phyloP scores from a whole-genome alignment of 176 grass and related monocot genomes.

The Eleusine indica region DNA sequence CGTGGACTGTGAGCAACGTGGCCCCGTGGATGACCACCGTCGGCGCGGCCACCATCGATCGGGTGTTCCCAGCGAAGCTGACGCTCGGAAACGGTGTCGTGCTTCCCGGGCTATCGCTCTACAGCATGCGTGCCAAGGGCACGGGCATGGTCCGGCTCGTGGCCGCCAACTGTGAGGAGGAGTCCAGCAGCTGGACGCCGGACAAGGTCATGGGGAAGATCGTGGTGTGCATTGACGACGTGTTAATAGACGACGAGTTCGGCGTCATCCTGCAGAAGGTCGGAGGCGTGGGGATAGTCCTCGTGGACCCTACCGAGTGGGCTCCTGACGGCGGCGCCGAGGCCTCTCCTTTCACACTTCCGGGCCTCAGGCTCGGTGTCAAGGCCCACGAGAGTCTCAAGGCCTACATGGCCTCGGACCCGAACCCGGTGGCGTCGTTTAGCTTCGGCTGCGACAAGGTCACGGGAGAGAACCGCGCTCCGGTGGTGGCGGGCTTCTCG shows the following conservation, averaged over 20 bases:
- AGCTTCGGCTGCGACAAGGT: neutral
- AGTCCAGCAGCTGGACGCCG: neutral
- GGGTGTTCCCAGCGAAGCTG: neutral
- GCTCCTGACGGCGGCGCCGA: neutral
- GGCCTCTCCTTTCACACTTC: conserved; percentile 18
- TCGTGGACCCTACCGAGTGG: neutral
- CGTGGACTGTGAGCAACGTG: neutral
- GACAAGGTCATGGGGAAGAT: neutral
- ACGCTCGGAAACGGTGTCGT: neutral
- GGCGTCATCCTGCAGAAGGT: neutral
- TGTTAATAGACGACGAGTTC: too few relatives aligned
- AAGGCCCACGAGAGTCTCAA: neutral
- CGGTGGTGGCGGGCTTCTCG: conserved; percentile 35
- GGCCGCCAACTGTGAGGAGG: neutral
- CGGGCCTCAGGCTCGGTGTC: conserved; percentile 7
- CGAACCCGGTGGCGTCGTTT: conserved; percentile 18
- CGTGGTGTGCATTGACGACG: neutral
- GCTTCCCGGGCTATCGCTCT: conserved; percentile 5
- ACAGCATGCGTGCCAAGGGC: neutral
- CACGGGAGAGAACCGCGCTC: conserved; percentile 27
- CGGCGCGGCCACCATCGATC: neutral
- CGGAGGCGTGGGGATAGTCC: neutral
- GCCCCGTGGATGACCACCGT: conserved; percentile 37
- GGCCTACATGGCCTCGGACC: neutral
- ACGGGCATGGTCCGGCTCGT: neutral